These are phyloP conservation scores for Tympanopsis confertula DNA, from an alignment of 2,329 filamentous ascomycete species.

Conservation along the genomic window DNA sequence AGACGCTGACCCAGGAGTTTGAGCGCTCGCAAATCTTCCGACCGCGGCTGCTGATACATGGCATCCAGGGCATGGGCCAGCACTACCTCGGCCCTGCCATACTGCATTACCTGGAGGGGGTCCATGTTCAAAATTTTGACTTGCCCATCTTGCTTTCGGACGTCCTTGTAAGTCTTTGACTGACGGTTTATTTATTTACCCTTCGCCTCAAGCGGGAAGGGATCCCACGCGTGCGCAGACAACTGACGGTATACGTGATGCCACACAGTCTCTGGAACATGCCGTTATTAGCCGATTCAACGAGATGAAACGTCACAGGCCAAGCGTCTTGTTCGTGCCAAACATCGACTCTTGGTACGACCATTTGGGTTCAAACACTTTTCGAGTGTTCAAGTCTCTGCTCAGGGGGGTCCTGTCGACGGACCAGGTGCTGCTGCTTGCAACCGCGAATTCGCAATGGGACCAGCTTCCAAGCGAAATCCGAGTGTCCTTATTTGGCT, in stretches of 20 bases:
- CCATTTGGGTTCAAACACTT: slow-evolving; percentile 67
- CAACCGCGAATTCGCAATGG: slow-evolving; percentile 64
- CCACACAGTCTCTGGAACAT: slow-evolving; percentile 69
- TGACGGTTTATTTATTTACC: neutral
- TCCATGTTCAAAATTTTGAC: slow-evolving; percentile 92
- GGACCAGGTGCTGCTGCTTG: slow-evolving; percentile 78
- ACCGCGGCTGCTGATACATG: slow-evolving; percentile 73
- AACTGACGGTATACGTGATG: too few relatives aligned
- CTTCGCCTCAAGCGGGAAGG: too few relatives aligned
- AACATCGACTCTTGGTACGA: slow-evolving; percentile 80
- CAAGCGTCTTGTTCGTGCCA: slow-evolving; percentile 89
- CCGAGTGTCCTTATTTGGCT: slow-evolving; percentile 72
- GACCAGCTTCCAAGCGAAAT: slow-evolving; percentile 51
- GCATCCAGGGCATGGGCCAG: slow-evolving; percentile 84
- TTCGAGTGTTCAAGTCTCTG: slow-evolving; percentile 51
- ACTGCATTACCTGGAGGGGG: slow-evolving; percentile 80
- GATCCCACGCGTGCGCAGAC: too few relatives aligned
- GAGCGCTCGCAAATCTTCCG: slow-evolving; percentile 80
- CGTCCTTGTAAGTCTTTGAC: slow-evolving; percentile 48
- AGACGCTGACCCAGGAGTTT: slow-evolving; percentile 66
- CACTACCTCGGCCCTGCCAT: slow-evolving; percentile 76
- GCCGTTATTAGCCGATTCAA: slow-evolving; percentile 83
- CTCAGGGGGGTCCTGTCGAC: slow-evolving; percentile 75
- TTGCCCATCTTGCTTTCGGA: slow-evolving; percentile 78
- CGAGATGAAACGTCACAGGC: slow-evolving; percentile 87